A percentile compares a stretch with the other conserved stretches of the same genome.
Evolutionary conservation across 768 basidiomycete species (phyloP).

Genomic region (Melanogaster broomeanus): DNA sequence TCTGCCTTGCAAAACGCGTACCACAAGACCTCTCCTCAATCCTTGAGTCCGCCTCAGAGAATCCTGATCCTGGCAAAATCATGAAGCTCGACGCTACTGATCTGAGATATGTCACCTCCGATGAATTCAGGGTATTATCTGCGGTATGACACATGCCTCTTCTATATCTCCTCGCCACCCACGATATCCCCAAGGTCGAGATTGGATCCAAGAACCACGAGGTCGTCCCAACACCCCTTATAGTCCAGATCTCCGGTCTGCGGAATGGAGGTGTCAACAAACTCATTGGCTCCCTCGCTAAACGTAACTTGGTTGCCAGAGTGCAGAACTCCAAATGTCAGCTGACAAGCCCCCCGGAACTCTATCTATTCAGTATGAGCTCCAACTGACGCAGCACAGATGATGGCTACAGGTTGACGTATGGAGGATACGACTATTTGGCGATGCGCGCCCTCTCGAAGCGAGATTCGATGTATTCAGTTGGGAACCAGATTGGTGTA

Average conservation of each 20-base stretch:
- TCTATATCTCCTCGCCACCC: conserved; percentile 3
- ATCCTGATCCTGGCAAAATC: neutral
- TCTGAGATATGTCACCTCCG: conserved; percentile 86
- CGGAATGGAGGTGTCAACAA: conserved; percentile 94
- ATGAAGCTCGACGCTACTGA: conserved; percentile 98
- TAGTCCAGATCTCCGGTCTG: conserved; percentile 91
- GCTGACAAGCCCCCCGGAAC: conserved; percentile 3
- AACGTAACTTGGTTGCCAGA: conserved; percentile 85
- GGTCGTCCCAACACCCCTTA: conserved; percentile 85
- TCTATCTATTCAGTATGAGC: neutral
- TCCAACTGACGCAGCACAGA: conserved; percentile 49
- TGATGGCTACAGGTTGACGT: conserved; percentile 95
- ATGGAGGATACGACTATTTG: conserved; percentile 97
- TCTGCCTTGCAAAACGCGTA: too few species aligned
- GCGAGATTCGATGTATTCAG: conserved; percentile 82
- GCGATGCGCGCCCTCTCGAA: conserved; percentile 93
- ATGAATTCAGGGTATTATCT: conserved; percentile 96
- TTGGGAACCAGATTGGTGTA: conserved; percentile 97
- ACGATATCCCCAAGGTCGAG: conserved; percentile 66
- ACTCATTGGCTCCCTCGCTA: conserved; percentile 84
- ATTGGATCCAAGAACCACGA: conserved; percentile 99
- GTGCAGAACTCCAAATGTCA: conserved; percentile 93
- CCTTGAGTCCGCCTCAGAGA: neutral
- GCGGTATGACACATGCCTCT: conserved; percentile 52
- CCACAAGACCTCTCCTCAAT: neutral